Base-by-base conservation (phyloP, 75 land plant species). In the Azolla pinnata region DNA sequence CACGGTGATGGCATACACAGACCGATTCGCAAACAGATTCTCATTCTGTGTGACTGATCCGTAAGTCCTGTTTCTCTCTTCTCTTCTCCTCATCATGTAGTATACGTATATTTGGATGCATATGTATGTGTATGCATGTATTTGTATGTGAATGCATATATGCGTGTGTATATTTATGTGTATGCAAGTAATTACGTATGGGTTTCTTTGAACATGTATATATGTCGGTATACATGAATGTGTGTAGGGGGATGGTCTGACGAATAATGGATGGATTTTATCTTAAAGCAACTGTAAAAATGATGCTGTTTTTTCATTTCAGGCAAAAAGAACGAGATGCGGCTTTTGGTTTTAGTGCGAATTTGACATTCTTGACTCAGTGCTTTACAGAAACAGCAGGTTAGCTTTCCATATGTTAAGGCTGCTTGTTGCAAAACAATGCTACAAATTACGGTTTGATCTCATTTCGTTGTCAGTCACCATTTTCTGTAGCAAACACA, bases 311-410 rank as follows among this genome's bases (percentile, higher is more conserved):
- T 32, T 23, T 63, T 20, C 1, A 19, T 52, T 59, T 18, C 73
- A 81, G 80, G 49, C 62, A 70, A 9, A 56, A 53, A n/a, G 84
- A 81, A 18, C 69, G 71, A 71, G 61, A 77, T 27, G 64, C 23
- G 2, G 71, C 84, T 0, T 81, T 81, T 45, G 67, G 74, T 65
- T 81, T 81, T 68, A 54, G 80, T 2, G 27, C 60, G 26, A 53
- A 77, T 60, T 24, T 57, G 28, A 33, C 26, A 3, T 81, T 81
- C 31, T 10, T 81, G 38, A 7, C 33, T 25, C 26, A 49, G 4
- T 81, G 84, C 59, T 25, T 70, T 10, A 30, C 31, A 28, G 42
- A 66, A 29, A 71, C 64, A 8, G 62, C 68, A 62, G 80, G 80
- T 77, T 17, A 46, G 17, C 49, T 14, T 38, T 38, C 14, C 14